A percentile compares a stretch with the other conserved stretches of the same genome.
Evolutionary conservation across 2,329 filamentous ascomycete genomes (phyloP).

Genomic region (Sporothrix pseudoabietina): DNA sequence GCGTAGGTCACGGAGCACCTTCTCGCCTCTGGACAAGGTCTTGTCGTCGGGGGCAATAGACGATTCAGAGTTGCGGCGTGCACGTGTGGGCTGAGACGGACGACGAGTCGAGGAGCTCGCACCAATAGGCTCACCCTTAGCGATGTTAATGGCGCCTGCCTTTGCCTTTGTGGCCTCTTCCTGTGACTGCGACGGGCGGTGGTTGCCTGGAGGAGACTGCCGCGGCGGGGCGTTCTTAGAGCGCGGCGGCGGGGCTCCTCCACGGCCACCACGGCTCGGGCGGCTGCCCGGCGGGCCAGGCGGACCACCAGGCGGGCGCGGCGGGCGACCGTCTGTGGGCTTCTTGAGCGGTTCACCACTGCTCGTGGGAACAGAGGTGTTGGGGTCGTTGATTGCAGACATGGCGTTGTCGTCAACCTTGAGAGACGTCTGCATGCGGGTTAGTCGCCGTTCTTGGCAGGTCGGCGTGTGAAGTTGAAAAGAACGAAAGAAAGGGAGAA

Average conservation of each 20-base stretch:
- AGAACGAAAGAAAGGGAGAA: background rate
- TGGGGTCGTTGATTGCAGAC: constrained; percentile 21
- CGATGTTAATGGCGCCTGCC: constrained; percentile 33
- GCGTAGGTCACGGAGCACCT: constrained; percentile 51
- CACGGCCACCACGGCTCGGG: constrained; percentile 43
- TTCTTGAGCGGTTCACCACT: constrained; percentile 33
- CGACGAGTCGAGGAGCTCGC: constrained; percentile 31
- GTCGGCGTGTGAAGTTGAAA: constrained; percentile 28
- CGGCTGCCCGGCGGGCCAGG: constrained; percentile 11
- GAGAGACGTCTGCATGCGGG: constrained; percentile 61
- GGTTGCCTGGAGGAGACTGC: constrained; percentile 48
- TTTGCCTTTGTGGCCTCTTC: constrained; percentile 64
- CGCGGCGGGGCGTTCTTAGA: constrained; percentile 55
- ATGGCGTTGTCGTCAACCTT: constrained; percentile 62
- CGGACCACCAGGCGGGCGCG: constrained; percentile 40
- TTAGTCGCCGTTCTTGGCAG: constrained; percentile 19
- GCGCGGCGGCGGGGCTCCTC: constrained; percentile 46
- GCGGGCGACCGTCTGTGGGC: constrained; percentile 21
- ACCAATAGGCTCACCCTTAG: background rate
- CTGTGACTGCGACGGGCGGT: constrained; percentile 66
- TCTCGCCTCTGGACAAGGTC: constrained; percentile 62
- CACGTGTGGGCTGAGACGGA: constrained; percentile 49
- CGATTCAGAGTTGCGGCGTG: constrained; percentile 77
- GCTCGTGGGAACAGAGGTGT: constrained; percentile 11
- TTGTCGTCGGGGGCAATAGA: constrained; percentile 65